Conservation (phyloP, 2,329 filamentous ascomycete species). For the Verticillium isaacii region DNA sequence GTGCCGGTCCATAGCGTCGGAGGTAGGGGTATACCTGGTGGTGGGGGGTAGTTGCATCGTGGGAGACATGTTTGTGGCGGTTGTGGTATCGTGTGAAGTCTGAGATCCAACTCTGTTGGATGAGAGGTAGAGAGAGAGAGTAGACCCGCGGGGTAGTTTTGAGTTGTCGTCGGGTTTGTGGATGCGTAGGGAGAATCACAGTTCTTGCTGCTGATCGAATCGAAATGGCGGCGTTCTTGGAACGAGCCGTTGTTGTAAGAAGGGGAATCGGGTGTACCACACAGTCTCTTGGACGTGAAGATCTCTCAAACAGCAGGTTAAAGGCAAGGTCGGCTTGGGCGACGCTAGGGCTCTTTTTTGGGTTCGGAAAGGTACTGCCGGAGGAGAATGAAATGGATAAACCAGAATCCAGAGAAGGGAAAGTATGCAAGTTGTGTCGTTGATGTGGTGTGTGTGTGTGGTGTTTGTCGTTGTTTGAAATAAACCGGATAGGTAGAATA, state of each 20-base stretch:
- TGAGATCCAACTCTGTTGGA: neutral
- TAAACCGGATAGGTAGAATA: constrained; percentile 15
- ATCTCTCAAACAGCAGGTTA: neutral
- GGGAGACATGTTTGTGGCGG: constrained; percentile 40
- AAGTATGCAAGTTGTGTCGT: constrained; percentile 1
- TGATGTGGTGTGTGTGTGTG: neutral
- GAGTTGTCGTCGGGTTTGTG: neutral
- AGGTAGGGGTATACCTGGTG: constrained; percentile 43
- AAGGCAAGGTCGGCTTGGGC: neutral
- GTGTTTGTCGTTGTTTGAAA: constrained; percentile 8
- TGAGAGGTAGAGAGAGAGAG: neutral
- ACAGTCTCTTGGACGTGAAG: neutral
- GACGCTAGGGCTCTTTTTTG: constrained; percentile 2
- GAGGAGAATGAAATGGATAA: constrained; percentile 3
- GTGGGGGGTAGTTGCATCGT: constrained; percentile 41
- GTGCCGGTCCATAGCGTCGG: constrained; percentile 52
- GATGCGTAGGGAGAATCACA: constrained; percentile 4
- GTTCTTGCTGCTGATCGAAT: constrained; percentile 16
- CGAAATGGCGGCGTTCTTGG: constrained; percentile 4
- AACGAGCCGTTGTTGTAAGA: neutral
- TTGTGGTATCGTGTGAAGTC: neutral
- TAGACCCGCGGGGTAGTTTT: neutral
- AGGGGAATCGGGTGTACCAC: constrained; percentile 7
- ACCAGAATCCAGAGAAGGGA: constrained; percentile 9
- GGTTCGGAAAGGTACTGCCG: neutral